Conservation (phyloP, 305 asterid species). For the Fraxinus floribunda region DNA sequence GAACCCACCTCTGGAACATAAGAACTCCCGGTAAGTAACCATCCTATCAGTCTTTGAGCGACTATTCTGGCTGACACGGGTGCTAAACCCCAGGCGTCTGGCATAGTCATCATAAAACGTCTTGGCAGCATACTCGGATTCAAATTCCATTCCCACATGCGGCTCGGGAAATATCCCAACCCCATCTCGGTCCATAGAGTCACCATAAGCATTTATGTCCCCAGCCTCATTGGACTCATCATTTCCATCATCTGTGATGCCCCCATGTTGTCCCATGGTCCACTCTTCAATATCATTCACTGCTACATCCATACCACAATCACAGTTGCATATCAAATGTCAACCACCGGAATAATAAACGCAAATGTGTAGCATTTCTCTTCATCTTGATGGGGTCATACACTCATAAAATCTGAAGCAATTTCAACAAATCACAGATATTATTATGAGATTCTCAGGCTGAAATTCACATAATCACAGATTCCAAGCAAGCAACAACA, state of each 20-base stretch:
- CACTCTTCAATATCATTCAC: slow-evolving; percentile 42
- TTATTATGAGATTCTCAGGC: not conserved
- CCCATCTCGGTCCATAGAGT: slow-evolving; percentile 36
- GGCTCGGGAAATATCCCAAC: slow-evolving; percentile 46
- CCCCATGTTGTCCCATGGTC: slow-evolving; percentile 49
- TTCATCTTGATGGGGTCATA: slow-evolving; percentile 27
- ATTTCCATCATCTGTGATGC: slow-evolving; percentile 47
- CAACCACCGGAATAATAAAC: slow-evolving; percentile 18
- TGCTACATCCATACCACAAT: slow-evolving; percentile 42
- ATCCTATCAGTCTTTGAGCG: slow-evolving; percentile 41
- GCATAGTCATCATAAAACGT: slow-evolving; percentile 68
- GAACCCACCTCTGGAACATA: slow-evolving; percentile 54
- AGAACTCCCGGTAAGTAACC: slow-evolving; percentile 37
- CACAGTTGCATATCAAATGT: slow-evolving; percentile 28
- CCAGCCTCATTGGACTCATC: slow-evolving; percentile 47
- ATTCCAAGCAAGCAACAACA: slow-evolving; percentile 17
- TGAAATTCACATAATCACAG: not conserved
- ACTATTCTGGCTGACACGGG: slow-evolving; percentile 37
- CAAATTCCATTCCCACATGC: slow-evolving; percentile 67
- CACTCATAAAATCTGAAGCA: slow-evolving; percentile 38
- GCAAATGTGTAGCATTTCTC: slow-evolving; percentile 24
- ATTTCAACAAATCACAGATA: slow-evolving; percentile 21
- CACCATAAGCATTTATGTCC: slow-evolving; percentile 39
- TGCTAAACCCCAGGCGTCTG: slow-evolving; percentile 53
- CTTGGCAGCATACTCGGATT: slow-evolving; percentile 60